Evolutionary conservation across 306 rosid genomes (phyloP).

Genomic region (Delonix regia): DNA sequence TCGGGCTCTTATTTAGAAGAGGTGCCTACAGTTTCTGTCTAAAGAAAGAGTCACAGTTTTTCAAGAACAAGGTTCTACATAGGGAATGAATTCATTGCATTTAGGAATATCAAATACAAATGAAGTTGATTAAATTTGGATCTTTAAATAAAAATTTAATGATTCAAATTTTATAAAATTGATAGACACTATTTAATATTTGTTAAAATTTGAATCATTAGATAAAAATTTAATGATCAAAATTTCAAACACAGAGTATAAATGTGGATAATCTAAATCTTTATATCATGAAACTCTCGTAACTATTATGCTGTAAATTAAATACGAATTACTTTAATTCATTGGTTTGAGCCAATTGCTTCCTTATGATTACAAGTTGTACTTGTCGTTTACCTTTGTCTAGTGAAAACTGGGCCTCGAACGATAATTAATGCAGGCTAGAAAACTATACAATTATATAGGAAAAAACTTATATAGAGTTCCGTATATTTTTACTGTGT

Average conservation of each 20-base stretch:
- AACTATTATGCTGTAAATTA: slow-evolving; percentile 21
- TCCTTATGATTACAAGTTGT: slow-evolving; percentile 32
- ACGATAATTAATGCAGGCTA: not conserved
- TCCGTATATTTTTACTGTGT: too few relatives aligned
- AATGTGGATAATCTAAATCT: too few relatives aligned
- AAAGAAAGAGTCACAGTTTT: not conserved
- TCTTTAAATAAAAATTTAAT: too few relatives aligned
- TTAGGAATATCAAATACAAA: too few relatives aligned
- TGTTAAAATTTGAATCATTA: too few relatives aligned
- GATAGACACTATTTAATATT: too few relatives aligned
- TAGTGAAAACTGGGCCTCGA: not conserved
- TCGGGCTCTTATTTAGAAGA: slow-evolving; percentile 14
- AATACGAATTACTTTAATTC: slow-evolving; percentile 1
- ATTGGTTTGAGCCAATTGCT: slow-evolving; percentile 29
- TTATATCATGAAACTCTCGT: slow-evolving; percentile 12
- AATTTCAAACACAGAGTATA: too few relatives aligned
- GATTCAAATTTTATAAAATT: too few relatives aligned
- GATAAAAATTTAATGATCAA: too few relatives aligned
- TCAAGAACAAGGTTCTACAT: slow-evolving; percentile 17
- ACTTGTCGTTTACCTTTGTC: slow-evolving; percentile 9
- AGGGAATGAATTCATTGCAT: too few relatives aligned
- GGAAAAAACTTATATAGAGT: too few relatives aligned
- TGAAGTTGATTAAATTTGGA: too few relatives aligned
- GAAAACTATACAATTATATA: not conserved
- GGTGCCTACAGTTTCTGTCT: slow-evolving; percentile 29